Base-by-base conservation (phyloP, 2,329 filamentous ascomycete species). In the Penicillium sp. region DNA sequence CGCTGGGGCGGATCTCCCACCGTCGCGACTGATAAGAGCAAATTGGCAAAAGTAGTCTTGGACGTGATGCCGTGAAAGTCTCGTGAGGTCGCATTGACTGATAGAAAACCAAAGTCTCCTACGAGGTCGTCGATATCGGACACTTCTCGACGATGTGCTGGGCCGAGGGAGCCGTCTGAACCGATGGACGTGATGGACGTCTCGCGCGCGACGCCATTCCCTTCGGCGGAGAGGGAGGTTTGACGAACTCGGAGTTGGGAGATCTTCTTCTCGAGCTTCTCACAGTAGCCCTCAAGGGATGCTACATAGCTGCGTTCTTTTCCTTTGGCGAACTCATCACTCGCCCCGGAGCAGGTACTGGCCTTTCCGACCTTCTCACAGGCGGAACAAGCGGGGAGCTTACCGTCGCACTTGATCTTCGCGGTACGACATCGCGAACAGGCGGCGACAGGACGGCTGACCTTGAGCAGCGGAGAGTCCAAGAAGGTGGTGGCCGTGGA, bases 351-450 rank as follows among this genome's bases (percentile, higher is more conserved):
- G 71, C 94, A 99, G 69, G 95, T 91, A 54, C 81, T 86, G 50
- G 89, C 85, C 56, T 90, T 87, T 28, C 92, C 91, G 13, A 90
- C 90, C 74, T 91, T 92, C 73, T 96, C 93, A 69, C 94, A 97
- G 16, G 93, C 93, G 7, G 91, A 95, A 69, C 94, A 99, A 7
- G 92, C 91, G 10, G 94, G 94, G 34, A 97, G 79, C 72, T 96
- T 96, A 56, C 94, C 93, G 75, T 97, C 94, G 67, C 94, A 99
- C 85, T 95, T 96, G 70, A 97, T 91, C 77, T 99, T 99, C 49
- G 93, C 92, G 56, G 87, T 84, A 55, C 94, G 89, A 76, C 89
- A 93, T 78, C 88, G 81, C 53, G 88, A 89, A 70, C 89, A 93
- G 23, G 89, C 89, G 49, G 88, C 88, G 45, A 90, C 88, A 5